Conservation (phyloP, 768 basidiomycete genomes). For the Collybiopsis luxurians region DNA sequence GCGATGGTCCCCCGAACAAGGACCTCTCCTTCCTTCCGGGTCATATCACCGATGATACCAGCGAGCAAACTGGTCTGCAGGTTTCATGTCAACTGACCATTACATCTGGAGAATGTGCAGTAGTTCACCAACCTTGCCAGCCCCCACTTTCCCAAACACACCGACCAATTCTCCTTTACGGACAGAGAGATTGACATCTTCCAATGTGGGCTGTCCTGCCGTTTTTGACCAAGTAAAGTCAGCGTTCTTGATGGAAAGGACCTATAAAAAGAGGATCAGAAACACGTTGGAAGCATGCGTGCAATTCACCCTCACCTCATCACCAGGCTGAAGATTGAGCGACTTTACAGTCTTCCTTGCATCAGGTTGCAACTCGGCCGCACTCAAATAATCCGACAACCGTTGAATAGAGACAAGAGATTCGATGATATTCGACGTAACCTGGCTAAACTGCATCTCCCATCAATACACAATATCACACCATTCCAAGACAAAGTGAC, state of each 20-base stretch:
- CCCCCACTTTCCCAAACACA: conserved; percentile 85
- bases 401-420: conserved; percentile 82
- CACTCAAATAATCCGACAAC: conserved; percentile 69
- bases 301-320: conserved; percentile 42
- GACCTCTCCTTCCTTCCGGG: conserved; percentile 68
- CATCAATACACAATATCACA: not conserved
- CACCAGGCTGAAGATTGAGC: conserved; percentile 46
- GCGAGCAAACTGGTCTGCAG: conserved; percentile 67
- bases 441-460: conserved; percentile 53
- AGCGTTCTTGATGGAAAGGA: conserved; percentile 68
- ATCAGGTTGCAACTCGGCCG: conserved; percentile 78
- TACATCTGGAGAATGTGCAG: not conserved
- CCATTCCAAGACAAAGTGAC: conserved; percentile 13
- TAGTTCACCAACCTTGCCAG: conserved; percentile 66
- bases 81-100: not conserved
- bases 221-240: conserved; percentile 80
- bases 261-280: conserved; percentile 24
- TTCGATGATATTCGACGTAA: conserved; percentile 81
- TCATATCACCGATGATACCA: conserved; percentile 89
- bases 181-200: conserved; percentile 71
- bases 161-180: conserved; percentile 85
- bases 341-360: conserved; percentile 57
- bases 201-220: conserved; percentile 58
- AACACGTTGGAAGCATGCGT: not conserved
- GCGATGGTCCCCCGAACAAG: conserved; percentile 67